phyloP scores from a whole-genome alignment of 805 yeast species.

The Saccharomycopsis microspora region DNA sequence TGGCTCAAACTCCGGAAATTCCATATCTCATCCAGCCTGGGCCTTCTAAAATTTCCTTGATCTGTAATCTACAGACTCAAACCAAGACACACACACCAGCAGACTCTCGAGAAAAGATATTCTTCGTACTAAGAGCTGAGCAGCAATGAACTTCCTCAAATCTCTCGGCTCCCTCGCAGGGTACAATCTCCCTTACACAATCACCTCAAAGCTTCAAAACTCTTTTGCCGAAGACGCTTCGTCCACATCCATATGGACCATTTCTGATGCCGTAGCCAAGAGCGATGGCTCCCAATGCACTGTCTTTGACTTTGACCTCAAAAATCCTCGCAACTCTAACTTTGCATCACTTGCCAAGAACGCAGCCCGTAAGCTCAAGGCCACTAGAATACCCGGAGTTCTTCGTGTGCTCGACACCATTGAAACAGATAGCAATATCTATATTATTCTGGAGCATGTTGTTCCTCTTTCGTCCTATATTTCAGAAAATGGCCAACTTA shows the following conservation, averaged over 20 bases:
- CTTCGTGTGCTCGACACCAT: slow-evolving; percentile 50
- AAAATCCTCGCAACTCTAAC: slow-evolving; percentile 24
- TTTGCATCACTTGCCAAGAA: slow-evolving; percentile 31
- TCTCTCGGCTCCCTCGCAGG: slow-evolving; percentile 44
- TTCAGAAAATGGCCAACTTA: slow-evolving; percentile 20
- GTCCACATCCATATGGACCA: slow-evolving; percentile 43
- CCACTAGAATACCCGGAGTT: slow-evolving; percentile 61
- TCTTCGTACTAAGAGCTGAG: no score
- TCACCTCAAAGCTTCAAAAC: slow-evolving; percentile 31
- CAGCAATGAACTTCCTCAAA: slow-evolving; percentile 57
- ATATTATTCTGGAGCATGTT: slow-evolving; percentile 55
- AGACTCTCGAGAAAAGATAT: no score
- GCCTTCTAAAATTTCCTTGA: no score
- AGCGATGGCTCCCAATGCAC: slow-evolving; percentile 32
- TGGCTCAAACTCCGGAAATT: no score
- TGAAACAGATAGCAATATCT: slow-evolving; percentile 38
- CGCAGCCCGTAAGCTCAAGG: slow-evolving; percentile 35
- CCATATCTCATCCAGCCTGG: no score
- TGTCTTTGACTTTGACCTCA: slow-evolving; percentile 52
- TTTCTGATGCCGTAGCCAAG: slow-evolving; percentile 44
- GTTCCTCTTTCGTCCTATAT: slow-evolving; percentile 36
- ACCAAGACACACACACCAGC: no score
- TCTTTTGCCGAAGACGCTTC: slow-evolving; percentile 21
- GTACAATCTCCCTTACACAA: slow-evolving; percentile 43
- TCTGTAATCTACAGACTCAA: no score